Evolutionary conservation across 2,329 filamentous ascomycete species (phyloP).

Genomic region (Aspergillus alliaceus): DNA sequence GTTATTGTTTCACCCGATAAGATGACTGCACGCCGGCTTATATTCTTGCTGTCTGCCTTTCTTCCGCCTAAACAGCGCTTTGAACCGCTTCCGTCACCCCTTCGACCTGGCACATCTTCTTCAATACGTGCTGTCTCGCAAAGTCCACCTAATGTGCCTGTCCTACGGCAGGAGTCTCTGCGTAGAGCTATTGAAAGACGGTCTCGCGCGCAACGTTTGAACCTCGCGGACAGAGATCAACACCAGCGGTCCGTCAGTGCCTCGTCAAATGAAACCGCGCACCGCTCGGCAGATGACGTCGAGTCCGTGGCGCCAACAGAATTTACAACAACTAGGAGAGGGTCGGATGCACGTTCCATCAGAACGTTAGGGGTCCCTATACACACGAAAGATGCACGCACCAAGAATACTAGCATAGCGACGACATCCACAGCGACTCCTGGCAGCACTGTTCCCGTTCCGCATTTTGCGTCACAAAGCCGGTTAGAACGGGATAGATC

Average conservation of each 20-base stretch:
- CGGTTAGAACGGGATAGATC: conserved; percentile 25
- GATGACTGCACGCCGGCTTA: conserved; percentile 58
- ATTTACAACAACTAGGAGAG: conserved; percentile 32
- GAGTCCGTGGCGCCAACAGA: conserved; percentile 28
- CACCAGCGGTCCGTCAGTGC: conserved; percentile 44
- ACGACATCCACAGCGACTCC: conserved; percentile 55
- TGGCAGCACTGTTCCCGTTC: conserved; percentile 50
- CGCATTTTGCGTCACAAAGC: conserved; percentile 52
- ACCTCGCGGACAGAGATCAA: conserved; percentile 31
- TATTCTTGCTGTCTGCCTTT: conserved; percentile 60
- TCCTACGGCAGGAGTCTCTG: conserved; percentile 54
- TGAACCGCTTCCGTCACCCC: conserved; percentile 38
- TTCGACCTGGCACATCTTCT: conserved; percentile 42
- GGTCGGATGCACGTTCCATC: conserved; percentile 46
- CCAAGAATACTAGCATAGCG: conserved; percentile 49
- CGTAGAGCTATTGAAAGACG: conserved; percentile 55
- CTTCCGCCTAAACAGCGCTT: conserved; percentile 50
- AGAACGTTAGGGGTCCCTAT: conserved; percentile 46
- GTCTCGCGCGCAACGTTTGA: conserved; percentile 48
- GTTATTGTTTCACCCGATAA: conserved; percentile 59
- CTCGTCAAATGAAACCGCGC: conserved; percentile 44
- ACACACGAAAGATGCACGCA: conserved; percentile 44
- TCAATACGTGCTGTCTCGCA: conserved; percentile 53
- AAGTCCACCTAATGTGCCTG: conserved; percentile 52
- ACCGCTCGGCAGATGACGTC: conserved; percentile 33